A percentile compares a stretch with the other conserved stretches of the same genome.
Conservation (phyloP, 305 asterid genomes). For the Rubia peregrina region DNA sequence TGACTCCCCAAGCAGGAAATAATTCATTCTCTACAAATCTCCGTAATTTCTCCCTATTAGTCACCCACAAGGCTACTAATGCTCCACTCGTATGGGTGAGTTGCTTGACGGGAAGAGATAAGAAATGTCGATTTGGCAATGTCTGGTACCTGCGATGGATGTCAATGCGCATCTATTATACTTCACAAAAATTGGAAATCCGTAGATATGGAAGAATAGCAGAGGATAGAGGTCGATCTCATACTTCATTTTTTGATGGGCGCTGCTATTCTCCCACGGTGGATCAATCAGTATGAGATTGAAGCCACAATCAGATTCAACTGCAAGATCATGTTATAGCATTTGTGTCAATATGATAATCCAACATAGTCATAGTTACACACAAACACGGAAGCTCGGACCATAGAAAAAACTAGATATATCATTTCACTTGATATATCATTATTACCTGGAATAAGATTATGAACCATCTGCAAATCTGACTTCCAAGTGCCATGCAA, state of each 20-base stretch:
- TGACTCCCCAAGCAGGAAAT: conserved; percentile 82
- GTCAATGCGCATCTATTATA: too few relatives aligned
- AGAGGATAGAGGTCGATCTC: conserved; percentile 10
- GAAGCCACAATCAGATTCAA: conserved; percentile 63
- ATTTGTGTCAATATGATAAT: not conserved
- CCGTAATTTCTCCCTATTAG: conserved; percentile 80
- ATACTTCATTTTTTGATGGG: conserved; percentile 78
- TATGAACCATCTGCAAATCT: conserved; percentile 53
- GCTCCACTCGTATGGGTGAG: conserved; percentile 71
- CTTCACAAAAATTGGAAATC: not conserved
- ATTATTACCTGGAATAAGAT: conserved; percentile 71
- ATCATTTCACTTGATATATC: not conserved
- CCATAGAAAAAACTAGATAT: not conserved
- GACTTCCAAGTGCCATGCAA: conserved; percentile 48
- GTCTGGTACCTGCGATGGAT: conserved; percentile 57
- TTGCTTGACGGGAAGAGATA: conserved; percentile 78
- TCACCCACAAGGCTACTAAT: conserved; percentile 86
- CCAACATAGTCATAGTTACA: not conserved
- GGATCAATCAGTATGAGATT: conserved; percentile 86
- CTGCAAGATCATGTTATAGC: conserved; percentile 33
- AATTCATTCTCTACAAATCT: conserved; percentile 72
- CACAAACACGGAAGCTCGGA: not conserved
- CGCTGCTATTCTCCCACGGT: conserved; percentile 98
- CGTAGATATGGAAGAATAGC: not conserved
- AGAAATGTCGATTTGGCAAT: conserved; percentile 66